Evolutionary conservation across 192 early-diverging fungal species (phyloP).

Genomic region (Entomortierella lignicola): DNA sequence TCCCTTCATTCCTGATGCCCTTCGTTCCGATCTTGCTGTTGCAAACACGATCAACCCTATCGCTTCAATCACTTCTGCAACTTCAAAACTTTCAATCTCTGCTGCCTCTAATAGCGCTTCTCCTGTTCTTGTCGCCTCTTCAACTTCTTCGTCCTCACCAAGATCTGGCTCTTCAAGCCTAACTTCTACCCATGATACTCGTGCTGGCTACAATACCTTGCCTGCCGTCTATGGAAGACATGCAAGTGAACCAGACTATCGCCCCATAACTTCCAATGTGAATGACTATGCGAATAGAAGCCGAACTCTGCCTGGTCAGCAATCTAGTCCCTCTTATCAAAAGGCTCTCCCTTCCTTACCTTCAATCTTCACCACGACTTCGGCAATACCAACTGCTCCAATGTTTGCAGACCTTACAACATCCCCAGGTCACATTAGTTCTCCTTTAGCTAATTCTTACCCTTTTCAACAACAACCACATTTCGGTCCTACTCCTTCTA

Average conservation of each 20-base stretch:
- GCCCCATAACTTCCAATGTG: not conserved
- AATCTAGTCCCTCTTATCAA: not conserved
- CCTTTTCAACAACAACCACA: not conserved
- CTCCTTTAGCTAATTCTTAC: not conserved
- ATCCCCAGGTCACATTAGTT: no score
- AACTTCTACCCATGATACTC: not conserved
- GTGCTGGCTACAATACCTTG: not conserved
- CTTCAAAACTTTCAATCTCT: constrained; percentile 9
- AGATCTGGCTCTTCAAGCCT: not conserved
- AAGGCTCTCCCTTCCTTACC: constrained; percentile 16
- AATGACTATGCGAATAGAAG: not conserved
- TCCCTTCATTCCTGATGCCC: not conserved
- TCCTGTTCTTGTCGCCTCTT: not conserved
- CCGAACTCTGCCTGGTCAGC: not conserved
- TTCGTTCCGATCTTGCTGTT: not conserved
- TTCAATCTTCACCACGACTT: not conserved
- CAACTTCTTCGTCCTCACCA: not conserved
- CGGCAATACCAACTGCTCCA: not conserved
- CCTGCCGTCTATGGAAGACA: constrained; percentile 3
- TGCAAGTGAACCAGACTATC: constrained; percentile 1
- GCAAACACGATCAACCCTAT: not conserved
- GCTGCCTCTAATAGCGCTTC: not conserved
- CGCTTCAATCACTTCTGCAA: not conserved
- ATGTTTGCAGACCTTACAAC: not conserved
- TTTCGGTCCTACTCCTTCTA: no score